phyloP scores from a whole-genome alignment of 2,329 filamentous ascomycete genomes.

The Penicillium paneum region DNA sequence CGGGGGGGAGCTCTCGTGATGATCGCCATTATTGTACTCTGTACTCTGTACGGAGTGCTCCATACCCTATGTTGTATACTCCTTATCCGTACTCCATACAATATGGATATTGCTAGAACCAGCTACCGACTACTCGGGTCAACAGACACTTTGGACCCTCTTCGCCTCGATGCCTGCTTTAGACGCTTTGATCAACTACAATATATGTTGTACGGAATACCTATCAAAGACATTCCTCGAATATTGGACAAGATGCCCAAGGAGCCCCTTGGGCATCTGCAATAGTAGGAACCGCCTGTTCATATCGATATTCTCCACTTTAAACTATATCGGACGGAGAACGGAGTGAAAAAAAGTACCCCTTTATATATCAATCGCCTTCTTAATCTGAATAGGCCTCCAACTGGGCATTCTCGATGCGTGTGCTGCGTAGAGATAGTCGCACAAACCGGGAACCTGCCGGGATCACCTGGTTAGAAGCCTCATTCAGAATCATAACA shows the following conservation, averaged over 20 bases:
- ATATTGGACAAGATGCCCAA: neutral
- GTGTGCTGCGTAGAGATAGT: constrained; percentile 47
- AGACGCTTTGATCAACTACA: neutral
- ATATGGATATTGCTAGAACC: neutral
- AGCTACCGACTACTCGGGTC: neutral
- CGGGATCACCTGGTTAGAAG: constrained; percentile 51
- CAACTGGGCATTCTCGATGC: constrained; percentile 43
- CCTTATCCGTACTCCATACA: neutral
- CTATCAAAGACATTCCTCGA: neutral
- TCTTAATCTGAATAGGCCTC: constrained; percentile 16
- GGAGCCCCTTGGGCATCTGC: neutral
- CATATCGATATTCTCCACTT: neutral
- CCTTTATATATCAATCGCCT: constrained; percentile 9
- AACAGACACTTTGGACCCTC: neutral
- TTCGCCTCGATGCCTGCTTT: neutral
- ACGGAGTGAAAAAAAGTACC: neutral
- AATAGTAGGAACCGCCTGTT: neutral
- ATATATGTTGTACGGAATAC: neutral
- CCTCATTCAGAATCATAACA: constrained; percentile 55
- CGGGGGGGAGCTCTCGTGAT: neutral
- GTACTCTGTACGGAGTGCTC: neutral
- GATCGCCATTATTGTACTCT: neutral
- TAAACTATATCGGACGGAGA: neutral
- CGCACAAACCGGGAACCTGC: constrained; percentile 54
- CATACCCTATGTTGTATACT: neutral